Percentiles rank a stretch among this genome's conserved stretches.
phyloP scores from a whole-genome alignment of 1,139 yeast species.

The Scheffersomyces segobiensis region DNA sequence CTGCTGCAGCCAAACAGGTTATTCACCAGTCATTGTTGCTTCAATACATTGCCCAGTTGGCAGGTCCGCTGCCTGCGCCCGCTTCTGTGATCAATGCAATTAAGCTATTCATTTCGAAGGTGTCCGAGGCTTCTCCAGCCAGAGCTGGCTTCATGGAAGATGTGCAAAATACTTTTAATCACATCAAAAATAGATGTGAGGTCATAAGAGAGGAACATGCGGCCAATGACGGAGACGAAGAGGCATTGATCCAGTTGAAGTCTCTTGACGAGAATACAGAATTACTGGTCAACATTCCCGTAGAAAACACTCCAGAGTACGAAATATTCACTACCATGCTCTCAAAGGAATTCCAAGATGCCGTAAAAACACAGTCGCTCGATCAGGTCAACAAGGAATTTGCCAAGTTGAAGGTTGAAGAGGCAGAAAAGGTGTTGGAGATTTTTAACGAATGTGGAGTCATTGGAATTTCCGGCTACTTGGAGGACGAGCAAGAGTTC shows the following conservation, averaged over 20 bases:
- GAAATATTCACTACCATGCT: constrained; percentile 53
- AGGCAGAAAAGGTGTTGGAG: constrained; percentile 78
- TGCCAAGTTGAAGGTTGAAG: constrained; percentile 70
- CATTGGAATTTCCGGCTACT: constrained; percentile 59
- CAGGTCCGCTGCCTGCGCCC: constrained; percentile 35
- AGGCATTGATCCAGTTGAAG: constrained; percentile 81
- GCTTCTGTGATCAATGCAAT: constrained; percentile 54
- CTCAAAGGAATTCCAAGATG: constrained; percentile 67
- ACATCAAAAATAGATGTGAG: constrained; percentile 74
- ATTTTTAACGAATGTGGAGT: constrained; percentile 80
- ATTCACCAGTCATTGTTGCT: constrained; percentile 80
- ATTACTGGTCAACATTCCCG: constrained; percentile 72
- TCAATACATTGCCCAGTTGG: constrained; percentile 72
- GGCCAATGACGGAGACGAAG: constrained; percentile 47
- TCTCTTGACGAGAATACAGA: constrained; percentile 84
- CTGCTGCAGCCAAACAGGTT: constrained; percentile 53
- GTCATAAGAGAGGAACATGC: constrained; percentile 50
- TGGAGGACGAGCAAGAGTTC: constrained; percentile 27
- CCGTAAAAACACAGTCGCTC: constrained; percentile 68
- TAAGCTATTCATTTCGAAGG: constrained; percentile 66
- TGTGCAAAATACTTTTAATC: constrained; percentile 67
- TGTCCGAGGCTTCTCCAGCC: constrained; percentile 62
- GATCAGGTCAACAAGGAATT: constrained; percentile 85
- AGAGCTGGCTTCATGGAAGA: constrained; percentile 69
- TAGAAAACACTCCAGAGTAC: constrained; percentile 51